Percentiles rank a stretch among this genome's conserved stretches.
These are phyloP conservation scores for Colletotrichum godetiae DNA, from an alignment of 2,329 filamentous ascomycete species.

Conservation along the genomic window DNA sequence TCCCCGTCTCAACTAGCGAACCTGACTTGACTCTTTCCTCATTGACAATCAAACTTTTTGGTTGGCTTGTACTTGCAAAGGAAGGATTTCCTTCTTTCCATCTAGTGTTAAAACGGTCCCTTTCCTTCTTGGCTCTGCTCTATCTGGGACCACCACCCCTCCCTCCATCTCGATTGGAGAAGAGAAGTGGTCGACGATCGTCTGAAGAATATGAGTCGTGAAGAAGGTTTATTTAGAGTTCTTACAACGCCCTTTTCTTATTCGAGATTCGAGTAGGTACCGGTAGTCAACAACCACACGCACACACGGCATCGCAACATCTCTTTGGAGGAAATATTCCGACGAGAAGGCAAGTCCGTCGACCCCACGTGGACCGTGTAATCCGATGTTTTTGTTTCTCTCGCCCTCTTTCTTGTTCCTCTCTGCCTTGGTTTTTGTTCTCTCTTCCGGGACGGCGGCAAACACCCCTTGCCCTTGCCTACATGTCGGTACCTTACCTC, in stretches of 20 bases:
- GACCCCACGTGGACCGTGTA: neutral
- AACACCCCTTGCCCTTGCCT: neutral
- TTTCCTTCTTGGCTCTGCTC: neutral
- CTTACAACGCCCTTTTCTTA: neutral
- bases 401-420: neutral
- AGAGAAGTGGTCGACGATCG: neutral
- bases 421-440: neutral
- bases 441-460: too few relatives aligned
- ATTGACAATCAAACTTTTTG: neutral
- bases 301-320: neutral
- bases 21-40: neutral
- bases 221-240: neutral
- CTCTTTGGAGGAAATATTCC: neutral
- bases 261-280: neutral
- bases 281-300: neutral
- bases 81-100: neutral
- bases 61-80: neutral
- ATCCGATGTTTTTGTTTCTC: conserved; percentile 8
- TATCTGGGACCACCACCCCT: neutral
- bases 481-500: too few relatives aligned
- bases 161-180: neutral
- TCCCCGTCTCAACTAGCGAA: neutral
- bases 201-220: conserved; percentile 6
- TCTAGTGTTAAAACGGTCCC: neutral
- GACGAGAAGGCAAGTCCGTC: neutral